Evolutionary conservation across 495 filamentous ascomycete genomes (phyloP).

Genomic region (Aspergillus sparsus): DNA sequence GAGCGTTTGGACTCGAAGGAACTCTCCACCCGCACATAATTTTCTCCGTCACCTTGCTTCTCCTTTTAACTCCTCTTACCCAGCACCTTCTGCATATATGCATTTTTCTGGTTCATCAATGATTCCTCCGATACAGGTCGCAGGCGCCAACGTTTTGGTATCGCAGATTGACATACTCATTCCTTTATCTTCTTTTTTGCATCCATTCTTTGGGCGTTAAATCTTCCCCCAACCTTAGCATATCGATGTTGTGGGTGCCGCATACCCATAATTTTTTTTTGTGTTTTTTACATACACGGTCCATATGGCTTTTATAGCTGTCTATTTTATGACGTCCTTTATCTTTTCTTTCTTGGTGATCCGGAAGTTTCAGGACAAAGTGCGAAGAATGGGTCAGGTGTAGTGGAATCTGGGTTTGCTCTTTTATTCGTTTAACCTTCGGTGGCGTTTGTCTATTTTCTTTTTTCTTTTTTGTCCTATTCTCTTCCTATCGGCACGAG

Average conservation of each 20-base stretch:
- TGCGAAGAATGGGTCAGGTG: constrained; percentile 11
- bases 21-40: not conserved
- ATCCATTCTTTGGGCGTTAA: constrained; percentile 17
- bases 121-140: constrained; percentile 35
- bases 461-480: constrained; percentile 2
- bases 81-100: constrained; percentile 25
- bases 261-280: constrained; percentile 9
- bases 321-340: not conserved
- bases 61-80: constrained; percentile 5
- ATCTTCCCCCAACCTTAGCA: constrained; percentile 12
- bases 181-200: constrained; percentile 16
- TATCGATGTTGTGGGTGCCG: constrained; percentile 15
- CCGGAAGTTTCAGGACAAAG: constrained; percentile 5
- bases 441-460: not conserved
- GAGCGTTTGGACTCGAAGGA: constrained; percentile 4
- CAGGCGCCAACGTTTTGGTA: constrained; percentile 34
- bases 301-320: constrained; percentile 1
- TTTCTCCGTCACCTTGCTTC: not conserved
- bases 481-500: not conserved
- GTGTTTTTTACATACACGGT: constrained; percentile 16
- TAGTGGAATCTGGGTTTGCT: constrained; percentile 16
- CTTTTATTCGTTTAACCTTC: not conserved
- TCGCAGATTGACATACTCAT: constrained; percentile 24
- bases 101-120: constrained; percentile 19
- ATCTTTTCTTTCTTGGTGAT: constrained; percentile 9